These are phyloP conservation scores for Penicillium waksmanii DNA, from an alignment of 495 filamentous ascomycete species.

Conservation along the genomic window DNA sequence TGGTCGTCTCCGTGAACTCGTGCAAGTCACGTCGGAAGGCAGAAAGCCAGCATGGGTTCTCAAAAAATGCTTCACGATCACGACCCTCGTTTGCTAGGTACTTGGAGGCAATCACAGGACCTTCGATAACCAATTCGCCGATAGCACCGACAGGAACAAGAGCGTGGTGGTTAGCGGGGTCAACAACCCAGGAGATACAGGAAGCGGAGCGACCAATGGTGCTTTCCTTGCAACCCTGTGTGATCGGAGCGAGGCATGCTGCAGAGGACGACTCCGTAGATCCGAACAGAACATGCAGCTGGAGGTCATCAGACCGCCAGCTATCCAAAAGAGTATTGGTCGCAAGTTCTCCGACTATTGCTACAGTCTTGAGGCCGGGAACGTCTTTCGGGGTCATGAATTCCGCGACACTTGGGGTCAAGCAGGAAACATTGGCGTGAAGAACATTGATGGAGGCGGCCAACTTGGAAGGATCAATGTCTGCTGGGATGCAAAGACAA, in stretches of 20 bases:
- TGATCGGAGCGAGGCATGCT: constrained; percentile 24
- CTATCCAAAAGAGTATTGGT: constrained; percentile 6
- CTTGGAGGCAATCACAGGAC: constrained; percentile 52
- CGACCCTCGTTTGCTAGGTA: constrained; percentile 50
- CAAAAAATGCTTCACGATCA: constrained; percentile 48
- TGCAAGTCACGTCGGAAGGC: background rate
- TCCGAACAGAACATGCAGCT: constrained; percentile 40
- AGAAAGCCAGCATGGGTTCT: constrained; percentile 50
- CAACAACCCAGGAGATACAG: constrained; percentile 56
- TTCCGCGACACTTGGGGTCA: constrained; percentile 52
- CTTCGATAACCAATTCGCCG: constrained; percentile 68
- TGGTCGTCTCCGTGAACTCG: constrained; percentile 8
- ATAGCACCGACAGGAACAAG: constrained; percentile 61
- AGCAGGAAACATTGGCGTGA: constrained; percentile 35
- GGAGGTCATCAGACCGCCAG: constrained; percentile 35
- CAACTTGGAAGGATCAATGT: constrained; percentile 33
- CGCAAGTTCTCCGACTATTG: constrained; percentile 39
- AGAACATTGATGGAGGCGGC: constrained; percentile 39
- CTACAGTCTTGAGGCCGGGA: constrained; percentile 42
- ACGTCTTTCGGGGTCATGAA: constrained; percentile 49
- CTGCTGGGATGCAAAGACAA: constrained; percentile 48
- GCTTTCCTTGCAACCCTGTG: constrained; percentile 7
- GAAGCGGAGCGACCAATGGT: constrained; percentile 33
- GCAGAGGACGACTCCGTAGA: constrained; percentile 41
- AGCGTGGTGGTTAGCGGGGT: constrained; percentile 52